phyloP scores from a whole-genome alignment of 305 asterid genomes.

The Fraxinus albicans region DNA sequence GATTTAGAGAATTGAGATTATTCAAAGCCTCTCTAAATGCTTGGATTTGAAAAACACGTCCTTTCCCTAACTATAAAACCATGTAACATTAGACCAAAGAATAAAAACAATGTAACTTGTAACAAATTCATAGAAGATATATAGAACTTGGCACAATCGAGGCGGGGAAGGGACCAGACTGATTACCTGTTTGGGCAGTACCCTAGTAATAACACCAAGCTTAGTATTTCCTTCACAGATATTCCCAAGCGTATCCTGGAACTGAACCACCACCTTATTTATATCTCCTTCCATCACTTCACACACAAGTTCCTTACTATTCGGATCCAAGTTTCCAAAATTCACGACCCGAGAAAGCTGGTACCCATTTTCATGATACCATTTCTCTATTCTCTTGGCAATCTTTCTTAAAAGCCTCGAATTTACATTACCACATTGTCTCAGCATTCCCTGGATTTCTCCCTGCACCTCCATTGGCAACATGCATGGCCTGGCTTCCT shows the following conservation, averaged over 20 bases:
- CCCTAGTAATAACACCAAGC: constrained; percentile 75
- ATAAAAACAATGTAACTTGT: neutral
- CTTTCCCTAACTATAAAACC: constrained; percentile 69
- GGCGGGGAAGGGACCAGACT: neutral
- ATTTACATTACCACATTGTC: constrained; percentile 67
- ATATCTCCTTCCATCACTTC: constrained; percentile 99
- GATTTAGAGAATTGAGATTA: constrained; percentile 73
- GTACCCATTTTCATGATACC: constrained; percentile 91
- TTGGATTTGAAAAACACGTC: constrained; percentile 83
- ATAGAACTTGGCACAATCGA: neutral
- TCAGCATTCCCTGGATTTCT: constrained; percentile 72
- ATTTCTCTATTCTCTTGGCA: constrained; percentile 84
- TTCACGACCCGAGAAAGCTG: constrained; percentile 90
- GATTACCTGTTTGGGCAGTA: constrained; percentile 75
- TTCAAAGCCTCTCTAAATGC: constrained; percentile 90
- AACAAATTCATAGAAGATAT: neutral
- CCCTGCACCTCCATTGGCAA: constrained; percentile 59
- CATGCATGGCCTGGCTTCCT: constrained; percentile 76
- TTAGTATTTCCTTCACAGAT: constrained; percentile 90
- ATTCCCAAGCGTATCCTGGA: constrained; percentile 96
- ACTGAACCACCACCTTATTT: constrained; percentile 76
- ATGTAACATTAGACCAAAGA: constrained; percentile 10
- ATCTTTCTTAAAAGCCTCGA: constrained; percentile 90
- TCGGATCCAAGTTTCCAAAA: constrained; percentile 86
- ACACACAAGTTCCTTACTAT: constrained; percentile 66